Evolutionary conservation across 805 yeast species (phyloP), one percentile per base, ranked within the genome.

Genomic region (Pichia ethanolica): DNA sequence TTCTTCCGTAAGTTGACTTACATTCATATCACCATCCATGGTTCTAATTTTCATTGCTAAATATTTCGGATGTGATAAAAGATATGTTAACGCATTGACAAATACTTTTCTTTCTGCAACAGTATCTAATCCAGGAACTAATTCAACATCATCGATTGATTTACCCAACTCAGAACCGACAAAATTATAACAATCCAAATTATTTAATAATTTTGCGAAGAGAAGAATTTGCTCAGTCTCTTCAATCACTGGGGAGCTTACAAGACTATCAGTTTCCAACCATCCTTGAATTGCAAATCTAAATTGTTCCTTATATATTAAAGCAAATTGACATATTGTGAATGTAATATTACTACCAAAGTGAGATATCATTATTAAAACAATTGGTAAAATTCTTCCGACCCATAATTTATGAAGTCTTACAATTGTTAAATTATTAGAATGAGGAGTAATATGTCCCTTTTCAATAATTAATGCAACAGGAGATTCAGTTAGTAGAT

Each of bases 1-100:
- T 42, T 78, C 82, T 6, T 67, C 68, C 5, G 77, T 71, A 38
- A 84, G 57, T 12, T 64, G 59, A 33, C 71, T 73, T 7, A 78
- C 77, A 48, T 81, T 71, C 26, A 67, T 65, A 4, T 85, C 91
- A 2, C 71, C 44, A 11, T 82, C 77, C 3, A 83, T 75, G 3
- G 90, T 78, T 3, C 76, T 71, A 4, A 86, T 73, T 56, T 93
- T 71, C 6, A 90, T 77, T 5, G 86, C 75, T 53, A 90, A 69
- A 56, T 82, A 89, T 64, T 88, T 89, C 12, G 96, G 96, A 66
- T 90, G 97, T 30, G 90, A 83, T 53, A 88, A 72, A 39, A 90
- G 72, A 56, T 88, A 86, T 48, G 78, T 83, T 49, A 89, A 67
- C 10, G 83, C 78, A 40, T 74, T 78, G 5, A 73, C 69, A 53